phyloP scores from a whole-genome alignment of 1,284 basidiomycete species.

The Moesziomyces antarcticus region DNA sequence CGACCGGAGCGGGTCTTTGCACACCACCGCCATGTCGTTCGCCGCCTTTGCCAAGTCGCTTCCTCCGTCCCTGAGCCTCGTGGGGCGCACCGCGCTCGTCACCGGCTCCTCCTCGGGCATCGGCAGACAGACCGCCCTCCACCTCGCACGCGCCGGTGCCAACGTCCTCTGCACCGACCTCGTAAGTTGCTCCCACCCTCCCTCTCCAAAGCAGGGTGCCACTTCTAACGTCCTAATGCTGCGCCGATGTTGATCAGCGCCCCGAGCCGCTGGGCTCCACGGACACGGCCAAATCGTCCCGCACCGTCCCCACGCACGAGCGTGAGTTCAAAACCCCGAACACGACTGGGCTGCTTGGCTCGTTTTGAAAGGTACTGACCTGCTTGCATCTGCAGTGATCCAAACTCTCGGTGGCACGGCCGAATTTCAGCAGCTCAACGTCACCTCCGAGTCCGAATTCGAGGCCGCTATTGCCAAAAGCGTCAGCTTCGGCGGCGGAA shows the following conservation, averaged over 20 bases:
- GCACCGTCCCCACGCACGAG: conserved; percentile 36
- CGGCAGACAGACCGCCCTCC: conserved; percentile 29
- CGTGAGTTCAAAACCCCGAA: not conserved
- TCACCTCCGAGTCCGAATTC: conserved; percentile 43
- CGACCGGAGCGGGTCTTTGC: no score
- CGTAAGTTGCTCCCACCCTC: not conserved
- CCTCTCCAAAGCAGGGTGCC: not conserved
- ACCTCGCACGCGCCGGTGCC: conserved; percentile 41
- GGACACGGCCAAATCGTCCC: conserved; percentile 11
- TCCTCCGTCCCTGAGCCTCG: conserved; percentile 46
- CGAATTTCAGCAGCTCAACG: conserved; percentile 45
- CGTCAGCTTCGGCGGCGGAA: conserved; percentile 21
- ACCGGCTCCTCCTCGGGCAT: conserved; percentile 48
- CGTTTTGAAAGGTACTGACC: no score
- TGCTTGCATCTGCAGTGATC: conserved; percentile 20
- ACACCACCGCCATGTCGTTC: conserved; percentile 34
- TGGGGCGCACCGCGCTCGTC: conserved; percentile 36
- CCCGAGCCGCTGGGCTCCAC: conserved; percentile 31
- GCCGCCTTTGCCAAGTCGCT: conserved; percentile 40
- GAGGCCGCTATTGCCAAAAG: conserved; percentile 28
- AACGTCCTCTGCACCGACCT: conserved; percentile 45
- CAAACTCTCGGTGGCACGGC: conserved; percentile 33
- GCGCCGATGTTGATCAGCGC: not conserved
- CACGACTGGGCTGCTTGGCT: not conserved
- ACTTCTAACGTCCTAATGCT: not conserved